A percentile compares a stretch with the other conserved stretches of the same genome.
Evolutionary conservation across 176 grass and related monocot genomes (phyloP).

Genomic region (Aegilops longissima): DNA sequence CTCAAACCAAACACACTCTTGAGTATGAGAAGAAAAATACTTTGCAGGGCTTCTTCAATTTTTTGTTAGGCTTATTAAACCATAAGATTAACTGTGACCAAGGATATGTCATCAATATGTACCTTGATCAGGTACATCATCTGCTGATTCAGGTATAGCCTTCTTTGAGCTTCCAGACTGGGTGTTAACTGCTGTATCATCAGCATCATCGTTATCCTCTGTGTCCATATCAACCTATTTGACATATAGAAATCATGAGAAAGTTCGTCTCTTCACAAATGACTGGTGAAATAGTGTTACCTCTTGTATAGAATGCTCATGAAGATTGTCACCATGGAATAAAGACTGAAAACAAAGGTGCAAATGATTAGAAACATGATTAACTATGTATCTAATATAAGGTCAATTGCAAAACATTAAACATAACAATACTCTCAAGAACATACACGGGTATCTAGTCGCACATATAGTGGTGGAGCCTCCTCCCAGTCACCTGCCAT

Average conservation of each 20-base stretch:
- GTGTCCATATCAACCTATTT: constrained; percentile 97
- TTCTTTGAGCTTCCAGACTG: constrained; percentile 37
- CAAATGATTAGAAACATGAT: constrained; percentile 32
- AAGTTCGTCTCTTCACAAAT: constrained; percentile 3
- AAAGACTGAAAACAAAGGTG: constrained; percentile 64
- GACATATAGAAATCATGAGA: constrained; percentile 12
- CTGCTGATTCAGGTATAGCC: constrained; percentile 26
- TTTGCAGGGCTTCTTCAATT: not conserved
- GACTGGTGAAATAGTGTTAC: constrained; percentile 41
- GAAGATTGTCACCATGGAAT: constrained; percentile 76
- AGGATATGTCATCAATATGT: constrained; percentile 2
- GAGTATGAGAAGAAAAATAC: not conserved
- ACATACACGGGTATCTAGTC: constrained; percentile 78
- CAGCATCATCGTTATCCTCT: constrained; percentile 57
- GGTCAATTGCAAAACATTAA: not conserved
- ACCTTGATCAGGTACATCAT: constrained; percentile 47
- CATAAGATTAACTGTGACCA: constrained; percentile 4
- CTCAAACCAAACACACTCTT: too few species aligned
- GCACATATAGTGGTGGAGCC: constrained; percentile 76
- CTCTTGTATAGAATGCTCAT: constrained; percentile 88
- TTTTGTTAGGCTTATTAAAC: constrained; percentile 7
- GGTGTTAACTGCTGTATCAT: constrained; percentile 27
- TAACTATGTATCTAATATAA: constrained; percentile 20
- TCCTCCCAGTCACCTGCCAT: constrained; percentile 93
- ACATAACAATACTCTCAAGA: constrained; percentile 7